Conservation (phyloP, 805 yeast genomes). For the Starmera quercuum region DNA sequence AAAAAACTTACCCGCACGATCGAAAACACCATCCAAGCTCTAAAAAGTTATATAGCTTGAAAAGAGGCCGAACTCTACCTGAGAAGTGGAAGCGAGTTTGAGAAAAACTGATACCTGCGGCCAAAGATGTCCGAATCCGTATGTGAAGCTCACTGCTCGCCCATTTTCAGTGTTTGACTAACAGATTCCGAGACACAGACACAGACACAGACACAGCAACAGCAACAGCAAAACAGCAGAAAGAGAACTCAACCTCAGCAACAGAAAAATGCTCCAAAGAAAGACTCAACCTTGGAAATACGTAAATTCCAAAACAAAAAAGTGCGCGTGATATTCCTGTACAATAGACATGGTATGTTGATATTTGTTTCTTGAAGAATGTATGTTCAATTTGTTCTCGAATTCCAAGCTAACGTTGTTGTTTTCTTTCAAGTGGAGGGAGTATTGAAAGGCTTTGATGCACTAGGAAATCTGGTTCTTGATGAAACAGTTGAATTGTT, state of each 20-base stretch:
- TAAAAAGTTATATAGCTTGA: too few species aligned
- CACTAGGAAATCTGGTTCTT: constrained; percentile 69
- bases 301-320: constrained; percentile 65
- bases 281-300: constrained; percentile 82
- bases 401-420: background rate
- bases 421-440: constrained; percentile 37
- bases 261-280: constrained; percentile 68
- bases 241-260: constrained; percentile 17
- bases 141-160: too few species aligned
- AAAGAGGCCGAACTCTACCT: too few species aligned
- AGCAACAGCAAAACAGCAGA: constrained; percentile 10
- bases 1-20: too few species aligned
- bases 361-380: background rate
- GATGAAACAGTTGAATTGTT: constrained; percentile 63
- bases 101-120: too few species aligned
- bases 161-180: too few species aligned
- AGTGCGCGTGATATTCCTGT: constrained; percentile 72
- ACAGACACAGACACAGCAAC: constrained; percentile 7
- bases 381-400: background rate
- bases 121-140: too few species aligned
- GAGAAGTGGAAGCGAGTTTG: too few species aligned
- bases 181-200: too few species aligned
- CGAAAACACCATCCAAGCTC: too few species aligned
- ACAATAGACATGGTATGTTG: constrained; percentile 59
- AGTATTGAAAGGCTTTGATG: constrained; percentile 74